Base-by-base conservation (phyloP, 2,329 filamentous ascomycete species). In the Ophiognomonia clavigignenti-juglandacearum region DNA sequence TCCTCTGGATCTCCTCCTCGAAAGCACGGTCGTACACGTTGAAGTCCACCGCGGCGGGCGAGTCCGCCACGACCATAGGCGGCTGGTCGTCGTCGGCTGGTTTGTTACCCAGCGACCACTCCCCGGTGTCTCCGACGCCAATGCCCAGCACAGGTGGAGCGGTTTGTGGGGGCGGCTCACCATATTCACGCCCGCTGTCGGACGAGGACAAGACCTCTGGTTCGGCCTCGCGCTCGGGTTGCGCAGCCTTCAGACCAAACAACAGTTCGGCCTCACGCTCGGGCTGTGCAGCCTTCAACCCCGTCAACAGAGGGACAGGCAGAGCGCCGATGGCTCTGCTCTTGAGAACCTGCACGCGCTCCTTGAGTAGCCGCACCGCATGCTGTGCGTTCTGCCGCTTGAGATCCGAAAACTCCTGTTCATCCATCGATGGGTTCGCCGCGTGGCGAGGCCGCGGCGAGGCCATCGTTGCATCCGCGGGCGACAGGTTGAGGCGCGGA, bases 11-110 rank as follows among this genome's bases (percentile, higher is more conserved):
- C 66, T 96, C 88, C 51, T 86, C 80, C 59, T 88, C 82, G 62
- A 95, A 96, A 0, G 92, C 92, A 1, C 78, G 81, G 63, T 95
- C 88, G 63, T 96, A 96, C 48, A 97, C 85, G 60, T 93, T 83
- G 57, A 88, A 88, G 51, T 95, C 89, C 6, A 88, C 86, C 1
- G 84, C 85, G 0, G 85, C 85, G 3, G 92, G 92, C 1, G 88
- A 95, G 64, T 96, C 90, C 24, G 87, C 88, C 34, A 96, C 83
- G 4, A 85, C 63, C 19, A 56, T 47, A 3, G 65, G 65, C 13
- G 65, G 65, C 6, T 6, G 24, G 24, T 26, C 24, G 24, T 26
- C 6, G 11, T 65, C 66, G 9, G 62, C 56, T 20, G 66, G 61
- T 45, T 68, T 64, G 34, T 59, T 62, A 38, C 62, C 59, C 55